Evolutionary conservation across 768 basidiomycete species (phyloP).

Genomic region (Kwoniella mangroviensis): DNA sequence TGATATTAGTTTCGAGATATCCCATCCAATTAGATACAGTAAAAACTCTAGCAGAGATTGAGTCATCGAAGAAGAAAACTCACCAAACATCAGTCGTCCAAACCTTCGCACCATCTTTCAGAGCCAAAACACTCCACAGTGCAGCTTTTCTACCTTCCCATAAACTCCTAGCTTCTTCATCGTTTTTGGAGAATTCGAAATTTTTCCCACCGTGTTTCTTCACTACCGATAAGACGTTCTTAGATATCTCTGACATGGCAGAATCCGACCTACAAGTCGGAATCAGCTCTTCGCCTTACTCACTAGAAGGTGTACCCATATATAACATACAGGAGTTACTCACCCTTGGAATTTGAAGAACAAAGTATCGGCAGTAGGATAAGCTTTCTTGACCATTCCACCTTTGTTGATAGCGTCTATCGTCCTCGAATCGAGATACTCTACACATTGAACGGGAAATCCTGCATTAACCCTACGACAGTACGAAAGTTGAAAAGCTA

Average conservation of each 20-base stretch:
- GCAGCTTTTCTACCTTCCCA: conserved; percentile 89
- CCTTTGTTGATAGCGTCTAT: conserved; percentile 76
- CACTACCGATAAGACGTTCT: conserved; percentile 67
- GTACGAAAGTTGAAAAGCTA: neutral
- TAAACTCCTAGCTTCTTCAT: conserved; percentile 74
- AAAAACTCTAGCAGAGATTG: neutral
- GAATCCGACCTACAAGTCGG: conserved; percentile 59
- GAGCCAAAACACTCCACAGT: conserved; percentile 70
- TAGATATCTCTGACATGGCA: conserved; percentile 65
- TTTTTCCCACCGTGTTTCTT: conserved; percentile 69
- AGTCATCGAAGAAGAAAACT: conserved; percentile 31
- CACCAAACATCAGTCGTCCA: conserved; percentile 94
- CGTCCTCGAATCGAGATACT: conserved; percentile 76
- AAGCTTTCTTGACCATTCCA: conserved; percentile 66
- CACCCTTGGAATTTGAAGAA: conserved; percentile 90
- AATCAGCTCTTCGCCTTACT: neutral
- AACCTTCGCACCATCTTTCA: conserved; percentile 68
- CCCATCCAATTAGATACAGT: neutral
- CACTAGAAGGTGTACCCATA: neutral
- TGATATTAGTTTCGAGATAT: no score
- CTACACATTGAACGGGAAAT: conserved; percentile 81
- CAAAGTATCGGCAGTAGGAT: conserved; percentile 75
- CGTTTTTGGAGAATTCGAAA: conserved; percentile 74
- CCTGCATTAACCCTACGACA: conserved; percentile 68
- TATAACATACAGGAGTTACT: neutral